Evolutionary conservation across 371 early-diverging fungal genomes (phyloP).

Genomic region (Homolaphlyctis polyrhiza): DNA sequence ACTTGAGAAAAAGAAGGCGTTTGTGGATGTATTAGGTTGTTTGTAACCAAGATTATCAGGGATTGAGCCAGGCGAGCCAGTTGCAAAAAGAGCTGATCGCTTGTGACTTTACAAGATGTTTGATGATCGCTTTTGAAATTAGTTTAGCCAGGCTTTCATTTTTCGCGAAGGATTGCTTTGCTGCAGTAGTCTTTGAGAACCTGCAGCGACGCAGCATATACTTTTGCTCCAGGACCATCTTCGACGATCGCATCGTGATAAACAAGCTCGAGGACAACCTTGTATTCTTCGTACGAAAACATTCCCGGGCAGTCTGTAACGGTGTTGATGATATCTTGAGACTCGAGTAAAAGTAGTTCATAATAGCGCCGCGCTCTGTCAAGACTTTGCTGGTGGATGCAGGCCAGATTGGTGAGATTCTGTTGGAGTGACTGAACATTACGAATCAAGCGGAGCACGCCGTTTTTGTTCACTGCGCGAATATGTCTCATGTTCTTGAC

Average conservation of each 20-base stretch:
- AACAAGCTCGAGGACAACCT: slow-evolving; percentile 31
- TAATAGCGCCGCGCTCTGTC: slow-evolving; percentile 71
- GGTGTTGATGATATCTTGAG: slow-evolving; percentile 19
- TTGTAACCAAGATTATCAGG: no score
- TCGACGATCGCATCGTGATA: slow-evolving; percentile 18
- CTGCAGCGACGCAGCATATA: background rate
- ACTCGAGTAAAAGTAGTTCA: slow-evolving; percentile 58
- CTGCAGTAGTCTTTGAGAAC: background rate
- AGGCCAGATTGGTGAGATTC: slow-evolving; percentile 72
- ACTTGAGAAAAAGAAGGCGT: no score
- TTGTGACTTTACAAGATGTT: no score
- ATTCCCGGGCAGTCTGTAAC: slow-evolving; percentile 5
- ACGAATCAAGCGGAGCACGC: slow-evolving; percentile 73
- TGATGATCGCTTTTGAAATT: no score
- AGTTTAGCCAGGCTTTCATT: no score
- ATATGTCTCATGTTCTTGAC: slow-evolving; percentile 67
- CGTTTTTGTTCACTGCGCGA: slow-evolving; percentile 61
- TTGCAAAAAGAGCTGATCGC: no score
- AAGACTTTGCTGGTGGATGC: slow-evolving; percentile 60
- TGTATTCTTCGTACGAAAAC: slow-evolving; percentile 43
- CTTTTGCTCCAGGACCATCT: slow-evolving; percentile 11
- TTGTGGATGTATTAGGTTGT: no score
- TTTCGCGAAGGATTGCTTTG: no score
- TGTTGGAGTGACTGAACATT: slow-evolving; percentile 83
- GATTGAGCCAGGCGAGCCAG: no score